Percentiles rank a stretch among this genome's conserved stretches.
Evolutionary conservation across 2,329 filamentous ascomycete species (phyloP).

Genomic region (Orbilia ellipsospora): DNA sequence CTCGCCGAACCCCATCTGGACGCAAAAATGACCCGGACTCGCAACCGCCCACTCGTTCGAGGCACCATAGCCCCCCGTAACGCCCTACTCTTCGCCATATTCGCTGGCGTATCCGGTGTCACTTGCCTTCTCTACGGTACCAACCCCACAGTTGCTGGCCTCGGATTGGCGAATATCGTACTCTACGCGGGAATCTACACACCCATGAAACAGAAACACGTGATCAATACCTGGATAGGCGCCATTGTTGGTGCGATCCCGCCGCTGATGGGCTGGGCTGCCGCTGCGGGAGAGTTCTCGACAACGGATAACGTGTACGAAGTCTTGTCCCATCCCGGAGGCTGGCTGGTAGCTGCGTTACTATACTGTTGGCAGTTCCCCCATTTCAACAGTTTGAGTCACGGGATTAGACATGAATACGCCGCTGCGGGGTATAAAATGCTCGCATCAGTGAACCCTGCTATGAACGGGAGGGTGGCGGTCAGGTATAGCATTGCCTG

Average conservation of each 20-base stretch:
- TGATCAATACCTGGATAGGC: conserved; percentile 93
- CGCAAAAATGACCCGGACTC: conserved; percentile 90
- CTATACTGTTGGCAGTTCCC: conserved; percentile 98
- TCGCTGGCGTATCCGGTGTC: conserved; percentile 76
- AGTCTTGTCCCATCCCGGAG: conserved; percentile 67
- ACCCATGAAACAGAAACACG: conserved; percentile 85
- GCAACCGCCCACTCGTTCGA: conserved; percentile 87
- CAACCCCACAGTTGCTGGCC: conserved; percentile 88
- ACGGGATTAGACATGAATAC: conserved; percentile 90
- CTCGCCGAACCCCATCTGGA: conserved; percentile 91
- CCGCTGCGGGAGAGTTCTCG: conserved; percentile 87
- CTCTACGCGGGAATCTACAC: conserved; percentile 95
- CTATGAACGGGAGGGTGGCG: conserved; percentile 85
- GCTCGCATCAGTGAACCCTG: conserved; percentile 88
- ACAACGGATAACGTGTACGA: conserved; percentile 36
- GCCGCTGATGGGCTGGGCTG: conserved; percentile 97
- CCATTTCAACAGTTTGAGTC: conserved; percentile 95
- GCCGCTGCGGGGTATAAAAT: conserved; percentile 74
- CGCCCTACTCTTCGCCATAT: conserved; percentile 81
- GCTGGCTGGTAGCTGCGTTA: conserved; percentile 86
- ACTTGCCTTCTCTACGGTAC: conserved; percentile 85
- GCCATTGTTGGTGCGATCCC: conserved; percentile 93
- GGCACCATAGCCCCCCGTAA: conserved; percentile 77
- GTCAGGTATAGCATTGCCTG: conserved; percentile 86
- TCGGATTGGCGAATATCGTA: conserved; percentile 84